Evolutionary conservation across 1,284 basidiomycete genomes (phyloP).

Genomic region (Ganoderma leucocontextum): DNA sequence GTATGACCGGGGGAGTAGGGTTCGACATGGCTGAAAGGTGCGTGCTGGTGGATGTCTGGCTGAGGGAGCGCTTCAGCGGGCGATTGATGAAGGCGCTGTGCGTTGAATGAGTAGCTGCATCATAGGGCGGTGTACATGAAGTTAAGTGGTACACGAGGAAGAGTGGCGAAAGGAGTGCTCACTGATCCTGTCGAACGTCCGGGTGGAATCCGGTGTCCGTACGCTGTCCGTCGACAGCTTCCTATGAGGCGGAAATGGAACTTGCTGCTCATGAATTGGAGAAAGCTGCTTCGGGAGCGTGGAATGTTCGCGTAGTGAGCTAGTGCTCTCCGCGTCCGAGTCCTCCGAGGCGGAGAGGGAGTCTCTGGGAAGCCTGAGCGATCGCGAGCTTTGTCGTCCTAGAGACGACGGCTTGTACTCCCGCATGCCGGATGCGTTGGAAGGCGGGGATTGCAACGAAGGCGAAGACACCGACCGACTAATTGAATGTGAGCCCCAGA

Average conservation of each 20-base stretch:
- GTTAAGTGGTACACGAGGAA: conserved; percentile 1
- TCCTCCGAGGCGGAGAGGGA: conserved; percentile 35
- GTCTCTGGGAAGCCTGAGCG: conserved; percentile 30
- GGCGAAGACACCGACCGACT: conserved; percentile 36
- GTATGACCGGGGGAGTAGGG: conserved; percentile 54
- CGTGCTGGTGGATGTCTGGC: conserved; percentile 65
- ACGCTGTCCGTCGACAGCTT: conserved; percentile 39
- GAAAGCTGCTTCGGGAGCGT: conserved; percentile 37
- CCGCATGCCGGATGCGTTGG: conserved; percentile 16
- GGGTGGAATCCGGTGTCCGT: conserved; percentile 43
- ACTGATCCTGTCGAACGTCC: conserved; percentile 35
- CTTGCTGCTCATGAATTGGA: conserved; percentile 39
- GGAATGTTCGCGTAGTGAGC: conserved; percentile 20
- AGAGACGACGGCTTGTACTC: conserved; percentile 27
- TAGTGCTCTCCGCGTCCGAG: conserved; percentile 33
- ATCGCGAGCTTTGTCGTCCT: conserved; percentile 36
- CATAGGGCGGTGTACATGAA: background rate
- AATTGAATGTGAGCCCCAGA: conserved; percentile 30
- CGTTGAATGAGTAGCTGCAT: conserved; percentile 15
- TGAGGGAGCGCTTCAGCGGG: conserved; percentile 62
- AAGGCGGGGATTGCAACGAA: conserved; percentile 26
- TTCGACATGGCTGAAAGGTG: conserved; percentile 51
- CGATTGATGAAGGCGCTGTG: conserved; percentile 60
- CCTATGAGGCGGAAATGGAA: conserved; percentile 32
- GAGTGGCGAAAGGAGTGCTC: conserved; percentile 21